Conservation (phyloP, 768 basidiomycete species). For the Pleurotus tuoliensis region DNA sequence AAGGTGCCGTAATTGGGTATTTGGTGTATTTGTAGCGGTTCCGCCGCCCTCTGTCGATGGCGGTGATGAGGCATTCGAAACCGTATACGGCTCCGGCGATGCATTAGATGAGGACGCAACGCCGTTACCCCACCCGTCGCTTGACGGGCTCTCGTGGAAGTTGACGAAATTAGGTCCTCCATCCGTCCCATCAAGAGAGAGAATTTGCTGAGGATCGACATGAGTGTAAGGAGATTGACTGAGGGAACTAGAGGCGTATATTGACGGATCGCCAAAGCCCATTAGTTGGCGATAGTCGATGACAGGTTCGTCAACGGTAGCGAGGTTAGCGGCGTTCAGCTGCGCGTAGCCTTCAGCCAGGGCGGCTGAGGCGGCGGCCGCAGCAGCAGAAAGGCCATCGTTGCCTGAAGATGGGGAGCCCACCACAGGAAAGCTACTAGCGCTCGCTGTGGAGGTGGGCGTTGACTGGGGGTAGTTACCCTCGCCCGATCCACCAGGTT, state of each 20-base stretch:
- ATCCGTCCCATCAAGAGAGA: constrained; percentile 29
- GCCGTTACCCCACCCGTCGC: constrained; percentile 77
- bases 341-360: constrained; percentile 75
- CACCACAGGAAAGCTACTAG: constrained; percentile 20
- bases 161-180: constrained; percentile 42
- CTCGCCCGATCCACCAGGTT: constrained; percentile 6
- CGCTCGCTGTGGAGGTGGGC: constrained; percentile 18
- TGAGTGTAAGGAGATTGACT: constrained; percentile 62
- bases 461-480: constrained; percentile 11
- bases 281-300: constrained; percentile 67
- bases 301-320: constrained; percentile 48
- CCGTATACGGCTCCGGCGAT: constrained; percentile 71
- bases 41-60: constrained; percentile 56
- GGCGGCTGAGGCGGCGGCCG: constrained; percentile 61
- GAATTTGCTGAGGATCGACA: constrained; percentile 92
- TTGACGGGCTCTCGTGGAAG: constrained; percentile 75
- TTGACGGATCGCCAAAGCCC: constrained; percentile 47
- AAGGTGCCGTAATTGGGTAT: constrained; percentile 6
- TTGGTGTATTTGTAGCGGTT: constrained; percentile 6
- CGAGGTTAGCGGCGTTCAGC: constrained; percentile 49
- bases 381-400: constrained; percentile 61
- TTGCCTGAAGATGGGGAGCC: constrained; percentile 22
- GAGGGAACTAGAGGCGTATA: constrained; percentile 37
- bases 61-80: constrained; percentile 69
- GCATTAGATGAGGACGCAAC: constrained; percentile 62